Percentiles rank a stretch among this genome's conserved stretches.
Conservation (phyloP, 768 basidiomycete genomes). For the Tricholoma matsutake region DNA sequence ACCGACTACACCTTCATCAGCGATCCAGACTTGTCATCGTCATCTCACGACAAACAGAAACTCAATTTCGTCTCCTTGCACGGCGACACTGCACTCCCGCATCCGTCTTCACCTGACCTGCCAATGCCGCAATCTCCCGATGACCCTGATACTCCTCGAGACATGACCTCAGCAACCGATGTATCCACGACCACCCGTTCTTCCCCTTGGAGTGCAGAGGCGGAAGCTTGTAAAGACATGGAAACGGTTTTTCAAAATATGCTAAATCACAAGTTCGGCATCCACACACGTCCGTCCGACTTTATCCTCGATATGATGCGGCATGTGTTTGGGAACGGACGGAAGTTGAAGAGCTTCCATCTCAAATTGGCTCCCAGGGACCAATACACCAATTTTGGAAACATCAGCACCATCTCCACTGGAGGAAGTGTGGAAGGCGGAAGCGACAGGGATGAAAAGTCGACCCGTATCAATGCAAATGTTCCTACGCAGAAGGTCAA, state of each 20-base stretch:
- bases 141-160: slow-evolving; percentile 7
- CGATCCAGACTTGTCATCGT: slow-evolving; percentile 13
- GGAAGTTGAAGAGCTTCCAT: slow-evolving; percentile 47
- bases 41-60: slow-evolving; percentile 12
- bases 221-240: slow-evolving; percentile 39
- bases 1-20: slow-evolving; percentile 19
- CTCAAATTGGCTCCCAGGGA: slow-evolving; percentile 53
- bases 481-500: slow-evolving; percentile 18
- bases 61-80: neutral
- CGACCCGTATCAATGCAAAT: slow-evolving; percentile 23
- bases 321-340: slow-evolving; percentile 48
- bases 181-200: slow-evolving; percentile 7
- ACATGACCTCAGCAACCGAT: slow-evolving; percentile 4
- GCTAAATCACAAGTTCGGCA: slow-evolving; percentile 48
- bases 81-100: neutral
- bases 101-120: neutral
- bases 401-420: neutral
- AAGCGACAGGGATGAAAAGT: slow-evolving; percentile 20
- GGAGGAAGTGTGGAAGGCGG: neutral
- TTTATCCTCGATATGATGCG: slow-evolving; percentile 45
- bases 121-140: neutral
- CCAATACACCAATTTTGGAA: slow-evolving; percentile 3
- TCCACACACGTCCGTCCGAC: slow-evolving; percentile 51
- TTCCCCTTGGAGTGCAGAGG: slow-evolving; percentile 40
- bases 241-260: slow-evolving; percentile 61